These are phyloP conservation scores for Pyronema omphalodes DNA, from an alignment of 495 filamentous ascomycete genomes.

Conservation along the genomic window DNA sequence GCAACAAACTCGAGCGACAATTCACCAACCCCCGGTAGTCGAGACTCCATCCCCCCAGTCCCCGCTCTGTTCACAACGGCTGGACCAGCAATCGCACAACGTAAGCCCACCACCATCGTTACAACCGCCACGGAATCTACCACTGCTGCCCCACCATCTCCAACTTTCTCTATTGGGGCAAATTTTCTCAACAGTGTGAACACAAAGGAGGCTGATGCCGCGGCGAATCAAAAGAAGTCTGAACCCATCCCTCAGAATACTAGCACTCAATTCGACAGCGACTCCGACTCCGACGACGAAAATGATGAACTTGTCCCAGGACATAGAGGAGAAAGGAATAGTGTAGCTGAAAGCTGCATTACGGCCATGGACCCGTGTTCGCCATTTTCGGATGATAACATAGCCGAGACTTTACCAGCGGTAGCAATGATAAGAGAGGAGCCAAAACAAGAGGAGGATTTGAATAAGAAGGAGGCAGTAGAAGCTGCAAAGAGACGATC, in stretches of 20 bases:
- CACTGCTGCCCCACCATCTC: conserved; percentile 26
- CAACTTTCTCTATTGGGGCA: conserved; percentile 43
- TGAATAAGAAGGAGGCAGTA: no score
- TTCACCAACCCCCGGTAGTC: conserved; percentile 20
- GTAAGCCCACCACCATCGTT: background rate
- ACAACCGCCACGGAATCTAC: no score
- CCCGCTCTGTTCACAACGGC: conserved; percentile 26
- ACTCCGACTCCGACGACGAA: conserved; percentile 17
- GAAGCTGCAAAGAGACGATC: background rate
- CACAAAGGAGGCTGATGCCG: conserved; percentile 3
- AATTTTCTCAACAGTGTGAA: conserved; percentile 44
- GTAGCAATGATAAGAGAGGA: no score
- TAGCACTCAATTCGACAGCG: conserved; percentile 15
- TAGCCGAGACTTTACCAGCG: conserved; percentile 2
- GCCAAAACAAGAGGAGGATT: no score
- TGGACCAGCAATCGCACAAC: background rate
- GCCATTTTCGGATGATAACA: conserved; percentile 22
- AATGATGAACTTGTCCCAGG: conserved; percentile 17
- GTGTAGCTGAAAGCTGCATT: conserved; percentile 16
- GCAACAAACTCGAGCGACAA: conserved; percentile 23
- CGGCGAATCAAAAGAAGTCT: conserved; percentile 1
- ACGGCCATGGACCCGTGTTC: conserved; percentile 21
- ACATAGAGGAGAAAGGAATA: conserved; percentile 14
- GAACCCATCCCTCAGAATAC: conserved; percentile 15
- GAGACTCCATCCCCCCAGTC: conserved; percentile 32